phyloP scores from a whole-genome alignment of 139 green algal genomes.

The Coccomyxa sp. region DNA sequence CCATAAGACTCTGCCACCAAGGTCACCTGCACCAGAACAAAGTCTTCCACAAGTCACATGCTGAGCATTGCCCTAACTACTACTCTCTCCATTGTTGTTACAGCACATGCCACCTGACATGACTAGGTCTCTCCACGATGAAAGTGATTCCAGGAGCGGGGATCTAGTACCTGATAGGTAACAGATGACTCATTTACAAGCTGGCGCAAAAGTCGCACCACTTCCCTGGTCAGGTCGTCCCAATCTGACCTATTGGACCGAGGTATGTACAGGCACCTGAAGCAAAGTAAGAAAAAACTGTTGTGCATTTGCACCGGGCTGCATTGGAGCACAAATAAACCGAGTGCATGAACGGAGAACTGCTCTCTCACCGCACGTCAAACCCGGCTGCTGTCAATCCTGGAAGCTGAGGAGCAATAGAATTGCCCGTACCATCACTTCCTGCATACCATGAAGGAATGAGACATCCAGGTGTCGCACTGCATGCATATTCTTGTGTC shows the following conservation, averaged over 20 bases:
- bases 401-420: slow-evolving; percentile 49
- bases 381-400: slow-evolving; percentile 31
- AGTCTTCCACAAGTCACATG: not conserved
- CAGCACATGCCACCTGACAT: no score
- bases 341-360: no score
- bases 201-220: slow-evolving; percentile 6
- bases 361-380: slow-evolving; percentile 40
- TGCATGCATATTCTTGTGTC: not conserved
- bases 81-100: no score
- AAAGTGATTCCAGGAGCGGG: no score
- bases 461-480: not conserved
- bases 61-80: no score
- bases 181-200: not conserved
- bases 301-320: not conserved
- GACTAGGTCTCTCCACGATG: no score
- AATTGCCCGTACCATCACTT: slow-evolving; percentile 64
- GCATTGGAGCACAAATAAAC: not conserved
- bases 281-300: not conserved
- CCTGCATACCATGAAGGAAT: slow-evolving; percentile 18
- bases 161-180: not conserved
- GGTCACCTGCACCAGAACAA: slow-evolving; percentile 26
- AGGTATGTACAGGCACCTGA: slow-evolving; percentile 19
- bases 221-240: slow-evolving; percentile 31
- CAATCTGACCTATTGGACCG: slow-evolving; percentile 27
- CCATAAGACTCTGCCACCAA: slow-evolving; percentile 73